Base-by-base conservation (phyloP, 257 asterid species). In the Salvia hispanica region DNA sequence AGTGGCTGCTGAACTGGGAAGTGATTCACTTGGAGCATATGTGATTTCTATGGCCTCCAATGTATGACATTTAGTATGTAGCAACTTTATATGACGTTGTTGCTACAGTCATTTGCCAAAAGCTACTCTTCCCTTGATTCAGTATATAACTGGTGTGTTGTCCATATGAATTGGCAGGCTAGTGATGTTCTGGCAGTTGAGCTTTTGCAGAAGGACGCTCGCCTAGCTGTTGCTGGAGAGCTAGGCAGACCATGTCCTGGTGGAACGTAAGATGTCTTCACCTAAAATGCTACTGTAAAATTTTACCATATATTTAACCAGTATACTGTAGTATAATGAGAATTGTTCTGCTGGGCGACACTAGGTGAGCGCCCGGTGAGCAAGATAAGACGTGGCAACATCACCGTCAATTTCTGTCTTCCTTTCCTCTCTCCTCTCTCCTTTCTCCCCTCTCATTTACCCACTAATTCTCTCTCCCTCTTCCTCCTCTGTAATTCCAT, bases 161-260 rank as follows among this genome's bases (percentile, higher is more conserved):
- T 58, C 51, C 33, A 15, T 39, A 33, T 69, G 57, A 64, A 72
- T 68, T 76, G 83, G 75, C 88, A 93, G 98, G 98, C 97, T 75
- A 93, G 98, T 75, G 98, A 93, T 84, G 98, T 93, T 63, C 97
- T 93, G 60, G 97, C 98, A 0, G 97, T 93, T 69, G 98, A 93
- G 93, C 97, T 93, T 72, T 58, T 93, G 72, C 98, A 90, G 82
- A 93, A 88, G 82, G 96, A 93, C 76, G 98, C 98, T 33, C 95
- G 85, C 55, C 88, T 90, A 64, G 80, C 92, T 64, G 90, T 88
- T 60, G 82, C 83, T 51, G 96, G 96, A 56, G 95, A 88, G 72
- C 86, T 83, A 28, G 90, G 94, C 67, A 85, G 78, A 83, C 79
- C 94, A 52, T 87, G 94, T 65, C 94, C 93, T 57, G 87, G 89